These are phyloP conservation scores for Dothistroma pini DNA, from an alignment of 2,329 filamentous ascomycete genomes.

Conservation along the genomic window DNA sequence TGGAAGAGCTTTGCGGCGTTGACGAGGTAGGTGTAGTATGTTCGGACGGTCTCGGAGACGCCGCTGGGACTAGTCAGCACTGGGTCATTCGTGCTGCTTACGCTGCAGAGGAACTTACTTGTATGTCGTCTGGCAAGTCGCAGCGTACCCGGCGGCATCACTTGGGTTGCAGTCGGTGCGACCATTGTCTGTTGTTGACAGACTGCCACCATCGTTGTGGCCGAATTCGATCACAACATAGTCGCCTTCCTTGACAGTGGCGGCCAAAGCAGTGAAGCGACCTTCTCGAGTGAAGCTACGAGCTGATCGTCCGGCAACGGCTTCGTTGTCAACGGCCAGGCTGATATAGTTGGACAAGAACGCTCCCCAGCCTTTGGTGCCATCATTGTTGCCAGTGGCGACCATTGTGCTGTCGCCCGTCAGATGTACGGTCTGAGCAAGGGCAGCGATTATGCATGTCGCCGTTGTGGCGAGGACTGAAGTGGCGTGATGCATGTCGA, in stretches of 20 bases:
- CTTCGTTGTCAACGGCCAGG: conserved; percentile 57
- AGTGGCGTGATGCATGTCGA: not conserved
- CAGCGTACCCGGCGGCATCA: conserved; percentile 49
- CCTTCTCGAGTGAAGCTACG: conserved; percentile 65
- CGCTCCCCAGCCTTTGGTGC: conserved; percentile 57
- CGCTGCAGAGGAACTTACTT: conserved; percentile 10
- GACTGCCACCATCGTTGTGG: conserved; percentile 65
- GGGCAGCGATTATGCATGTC: not conserved
- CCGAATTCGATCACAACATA: conserved; percentile 69
- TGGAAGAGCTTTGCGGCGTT: conserved; percentile 54
- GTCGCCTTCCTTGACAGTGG: conserved; percentile 54
- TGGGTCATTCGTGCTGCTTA: not conserved
- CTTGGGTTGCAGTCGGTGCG: conserved; percentile 56
- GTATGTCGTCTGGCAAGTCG: conserved; percentile 36
- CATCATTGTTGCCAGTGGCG: conserved; percentile 42
- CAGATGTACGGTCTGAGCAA: conserved; percentile 48
- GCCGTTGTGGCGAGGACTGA: not conserved
- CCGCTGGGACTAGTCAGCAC: conserved; percentile 12
- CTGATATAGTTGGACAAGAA: conserved; percentile 54
- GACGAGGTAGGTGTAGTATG: conserved; percentile 58
- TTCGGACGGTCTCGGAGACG: conserved; percentile 53
- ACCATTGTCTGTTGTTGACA: conserved; percentile 56
- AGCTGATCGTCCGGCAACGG: conserved; percentile 63
- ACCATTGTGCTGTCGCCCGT: conserved; percentile 64
- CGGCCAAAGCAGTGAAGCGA: conserved; percentile 57